phyloP scores from a whole-genome alignment of 441 rosid species.

The Kokia cookei region DNA sequence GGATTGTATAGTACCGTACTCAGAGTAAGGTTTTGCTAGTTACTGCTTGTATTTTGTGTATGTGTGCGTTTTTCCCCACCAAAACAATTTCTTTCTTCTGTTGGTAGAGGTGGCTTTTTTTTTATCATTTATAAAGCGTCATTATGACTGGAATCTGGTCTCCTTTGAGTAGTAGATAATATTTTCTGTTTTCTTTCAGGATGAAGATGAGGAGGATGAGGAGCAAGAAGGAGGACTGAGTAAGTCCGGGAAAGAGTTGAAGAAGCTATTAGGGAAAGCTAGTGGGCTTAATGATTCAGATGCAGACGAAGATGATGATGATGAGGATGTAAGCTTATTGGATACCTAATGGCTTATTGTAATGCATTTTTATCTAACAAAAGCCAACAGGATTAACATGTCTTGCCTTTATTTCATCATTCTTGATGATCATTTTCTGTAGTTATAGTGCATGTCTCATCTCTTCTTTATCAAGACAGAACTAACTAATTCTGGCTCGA shows the following conservation, averaged over 20 bases:
- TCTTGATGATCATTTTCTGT: background rate
- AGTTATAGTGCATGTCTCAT: background rate
- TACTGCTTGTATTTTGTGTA: background rate
- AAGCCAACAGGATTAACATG: background rate
- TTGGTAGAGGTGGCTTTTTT: background rate
- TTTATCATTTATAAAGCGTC: background rate
- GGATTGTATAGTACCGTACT: background rate
- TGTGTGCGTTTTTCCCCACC: background rate
- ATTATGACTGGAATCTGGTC: background rate
- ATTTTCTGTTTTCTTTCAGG: slow-evolving; percentile 38
- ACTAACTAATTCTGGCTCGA: background rate
- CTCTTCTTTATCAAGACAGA: background rate
- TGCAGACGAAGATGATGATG: slow-evolving; percentile 69
- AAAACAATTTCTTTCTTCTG: background rate
- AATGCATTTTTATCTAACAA: background rate
- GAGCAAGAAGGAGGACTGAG: slow-evolving; percentile 85
- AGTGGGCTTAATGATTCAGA: slow-evolving; percentile 72
- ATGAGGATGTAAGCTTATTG: slow-evolving; percentile 59
- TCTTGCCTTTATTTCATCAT: background rate
- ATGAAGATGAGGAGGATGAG: slow-evolving; percentile 86
- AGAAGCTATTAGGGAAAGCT: slow-evolving; percentile 77
- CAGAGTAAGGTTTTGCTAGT: background rate
- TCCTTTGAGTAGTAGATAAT: background rate
- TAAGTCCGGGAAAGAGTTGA: slow-evolving; percentile 89
- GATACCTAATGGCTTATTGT: background rate